Evolutionary conservation across 805 yeast species (phyloP).

Genomic region (Wickerhamiella galacta): DNA sequence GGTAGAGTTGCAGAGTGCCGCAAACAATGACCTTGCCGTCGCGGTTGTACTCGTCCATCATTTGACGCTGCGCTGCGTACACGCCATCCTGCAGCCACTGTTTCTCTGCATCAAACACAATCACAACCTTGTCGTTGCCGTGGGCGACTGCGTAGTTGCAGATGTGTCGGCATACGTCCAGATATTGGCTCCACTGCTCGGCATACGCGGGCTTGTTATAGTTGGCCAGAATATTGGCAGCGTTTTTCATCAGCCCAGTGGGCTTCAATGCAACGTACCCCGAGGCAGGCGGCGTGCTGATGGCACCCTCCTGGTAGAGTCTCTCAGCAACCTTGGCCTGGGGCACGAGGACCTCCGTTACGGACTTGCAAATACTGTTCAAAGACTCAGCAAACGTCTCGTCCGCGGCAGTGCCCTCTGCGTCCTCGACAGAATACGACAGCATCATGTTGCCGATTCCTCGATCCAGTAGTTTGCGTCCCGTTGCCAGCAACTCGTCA

Average conservation of each 20-base stretch:
- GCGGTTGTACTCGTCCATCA: slow-evolving; percentile 59
- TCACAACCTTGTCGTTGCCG: slow-evolving; percentile 37
- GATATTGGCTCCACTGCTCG: slow-evolving; percentile 37
- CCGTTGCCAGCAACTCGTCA: slow-evolving; percentile 53
- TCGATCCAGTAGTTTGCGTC: slow-evolving; percentile 44
- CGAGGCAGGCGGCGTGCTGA: slow-evolving; percentile 59
- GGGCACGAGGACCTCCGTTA: slow-evolving; percentile 45
- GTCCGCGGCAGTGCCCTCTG: slow-evolving; percentile 41
- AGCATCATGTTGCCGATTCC: slow-evolving; percentile 91
- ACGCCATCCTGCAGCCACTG: slow-evolving; percentile 80
- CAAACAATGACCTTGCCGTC: slow-evolving; percentile 45
- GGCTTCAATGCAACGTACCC: slow-evolving; percentile 91
- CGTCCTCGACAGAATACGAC: slow-evolving; percentile 84
- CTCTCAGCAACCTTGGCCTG: slow-evolving; percentile 30
- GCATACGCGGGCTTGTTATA: slow-evolving; percentile 37
- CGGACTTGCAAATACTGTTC: slow-evolving; percentile 33
- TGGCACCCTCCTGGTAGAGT: slow-evolving; percentile 16
- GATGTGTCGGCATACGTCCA: slow-evolving; percentile 47
- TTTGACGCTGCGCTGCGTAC: slow-evolving; percentile 69
- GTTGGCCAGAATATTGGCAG: slow-evolving; percentile 53
- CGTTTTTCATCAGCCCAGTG: slow-evolving; percentile 68
- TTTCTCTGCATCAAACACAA: slow-evolving; percentile 77
- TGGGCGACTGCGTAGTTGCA: slow-evolving; percentile 33
- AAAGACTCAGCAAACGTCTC: slow-evolving; percentile 29
- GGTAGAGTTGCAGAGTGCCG: slow-evolving; percentile 88